Evolutionary conservation across 1,284 basidiomycete species (phyloP).

Genomic region (Cutaneotrichosporon cyanovorans): DNA sequence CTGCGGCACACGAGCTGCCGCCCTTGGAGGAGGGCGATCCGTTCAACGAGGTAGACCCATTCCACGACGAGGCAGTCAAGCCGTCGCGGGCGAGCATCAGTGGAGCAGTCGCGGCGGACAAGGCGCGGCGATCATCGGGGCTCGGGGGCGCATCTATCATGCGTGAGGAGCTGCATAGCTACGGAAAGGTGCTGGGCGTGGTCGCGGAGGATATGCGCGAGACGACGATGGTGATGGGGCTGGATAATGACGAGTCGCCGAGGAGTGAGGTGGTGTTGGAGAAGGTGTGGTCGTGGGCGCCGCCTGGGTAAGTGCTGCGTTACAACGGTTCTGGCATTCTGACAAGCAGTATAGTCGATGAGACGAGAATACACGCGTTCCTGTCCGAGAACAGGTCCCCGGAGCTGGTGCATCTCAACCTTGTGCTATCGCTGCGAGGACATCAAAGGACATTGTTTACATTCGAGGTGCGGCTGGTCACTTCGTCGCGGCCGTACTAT

Average conservation of each 20-base stretch:
- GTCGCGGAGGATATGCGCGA: conserved; percentile 40
- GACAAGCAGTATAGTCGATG: conserved; percentile 44
- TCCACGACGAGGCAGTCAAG: not conserved
- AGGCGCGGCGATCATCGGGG: not conserved
- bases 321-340: not conserved
- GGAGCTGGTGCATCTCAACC: conserved; percentile 26
- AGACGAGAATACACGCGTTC: conserved; percentile 43
- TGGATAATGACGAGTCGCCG: conserved; percentile 10
- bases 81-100: not conserved
- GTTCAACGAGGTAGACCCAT: not conserved
- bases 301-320: conserved; percentile 23
- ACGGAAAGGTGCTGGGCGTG: conserved; percentile 48
- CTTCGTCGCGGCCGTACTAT: conserved; percentile 42
- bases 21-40: too few species aligned
- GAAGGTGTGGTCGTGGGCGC: conserved; percentile 31
- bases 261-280: conserved; percentile 37
- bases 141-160: conserved; percentile 1
- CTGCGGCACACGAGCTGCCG: conserved; percentile 8
- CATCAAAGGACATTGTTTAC: conserved; percentile 52
- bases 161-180: conserved; percentile 5
- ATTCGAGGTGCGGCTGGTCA: conserved; percentile 48
- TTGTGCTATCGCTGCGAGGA: conserved; percentile 48
- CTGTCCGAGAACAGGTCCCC: conserved; percentile 29
- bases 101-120: not conserved
- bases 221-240: conserved; percentile 43